Conservation (phyloP, 345 rosid species). For the Syzygium oleosum region DNA sequence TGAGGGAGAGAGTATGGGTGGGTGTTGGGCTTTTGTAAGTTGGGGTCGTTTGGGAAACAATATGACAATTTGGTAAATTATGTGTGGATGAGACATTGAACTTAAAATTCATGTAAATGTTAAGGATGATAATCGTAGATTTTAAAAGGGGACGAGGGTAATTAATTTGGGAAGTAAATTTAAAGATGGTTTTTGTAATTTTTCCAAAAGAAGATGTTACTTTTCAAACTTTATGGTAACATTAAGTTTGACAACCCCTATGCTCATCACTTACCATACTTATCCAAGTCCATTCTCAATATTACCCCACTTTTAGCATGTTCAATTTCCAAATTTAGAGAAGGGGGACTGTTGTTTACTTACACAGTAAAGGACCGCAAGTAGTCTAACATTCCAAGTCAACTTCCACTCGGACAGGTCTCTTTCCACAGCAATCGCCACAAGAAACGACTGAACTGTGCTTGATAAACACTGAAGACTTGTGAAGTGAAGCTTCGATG, state of each 20-base stretch:
- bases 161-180: neutral
- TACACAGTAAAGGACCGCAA: constrained; percentile 17
- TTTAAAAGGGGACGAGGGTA: neutral
- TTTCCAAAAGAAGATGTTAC: neutral
- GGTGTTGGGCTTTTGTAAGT: neutral
- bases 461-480: constrained; percentile 12
- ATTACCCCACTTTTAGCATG: too few species aligned
- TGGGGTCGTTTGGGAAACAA: neutral
- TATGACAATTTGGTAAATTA: too few species aligned
- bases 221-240: neutral
- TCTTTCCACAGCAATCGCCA: constrained; percentile 15
- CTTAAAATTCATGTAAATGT: neutral
- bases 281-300: neutral
- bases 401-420: constrained; percentile 16
- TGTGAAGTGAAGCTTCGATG: constrained; percentile 17
- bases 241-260: too few species aligned
- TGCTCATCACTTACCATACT: neutral
- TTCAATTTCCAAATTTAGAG: neutral
- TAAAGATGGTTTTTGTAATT: neutral
- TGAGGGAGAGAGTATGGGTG: neutral
- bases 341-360: neutral
- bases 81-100: neutral
- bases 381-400: constrained; percentile 7
- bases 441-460: constrained; percentile 10
- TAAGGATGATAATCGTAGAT: neutral